phyloP scores from a whole-genome alignment of 228 moss, liverwort and hornwort species.

The Sphagnum fallax region DNA sequence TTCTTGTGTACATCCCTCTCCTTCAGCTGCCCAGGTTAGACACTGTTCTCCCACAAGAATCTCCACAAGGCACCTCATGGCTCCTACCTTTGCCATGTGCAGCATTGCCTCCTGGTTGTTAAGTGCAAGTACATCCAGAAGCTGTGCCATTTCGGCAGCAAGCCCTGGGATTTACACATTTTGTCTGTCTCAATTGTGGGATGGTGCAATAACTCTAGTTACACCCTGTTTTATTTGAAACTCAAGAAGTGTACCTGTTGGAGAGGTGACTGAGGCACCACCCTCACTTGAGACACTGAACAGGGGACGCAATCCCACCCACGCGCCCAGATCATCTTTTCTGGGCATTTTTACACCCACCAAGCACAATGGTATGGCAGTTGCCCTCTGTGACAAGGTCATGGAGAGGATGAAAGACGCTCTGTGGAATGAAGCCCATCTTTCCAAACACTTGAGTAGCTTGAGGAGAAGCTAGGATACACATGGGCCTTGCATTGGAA shows the following conservation, averaged over 20 bases:
- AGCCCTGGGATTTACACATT: slow-evolving; percentile 16
- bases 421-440: slow-evolving; percentile 57
- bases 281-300: slow-evolving; percentile 48
- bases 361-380: slow-evolving; percentile 50
- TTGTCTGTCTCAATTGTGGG: no score
- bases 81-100: slow-evolving; percentile 55
- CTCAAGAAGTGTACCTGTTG: slow-evolving; percentile 24
- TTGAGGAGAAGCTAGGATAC: slow-evolving; percentile 28
- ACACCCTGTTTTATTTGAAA: no score
- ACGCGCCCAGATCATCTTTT: slow-evolving; percentile 39
- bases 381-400: slow-evolving; percentile 41
- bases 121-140: slow-evolving; percentile 53
- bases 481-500: slow-evolving; percentile 9
- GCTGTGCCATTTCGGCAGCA: slow-evolving; percentile 55
- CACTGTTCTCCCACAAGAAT: slow-evolving; percentile 32
- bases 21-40: slow-evolving; percentile 16
- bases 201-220: no score
- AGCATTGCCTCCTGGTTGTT: slow-evolving; percentile 44
- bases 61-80: slow-evolving; percentile 49
- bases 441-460: slow-evolving; percentile 72
- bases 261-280: slow-evolving; percentile 34
- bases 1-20: slow-evolving; percentile 9
- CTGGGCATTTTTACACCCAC: slow-evolving; percentile 45
- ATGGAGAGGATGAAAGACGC: no score
- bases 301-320: slow-evolving; percentile 50